phyloP scores from a whole-genome alignment of 495 filamentous ascomycete species.

The Penicillium manginii region DNA sequence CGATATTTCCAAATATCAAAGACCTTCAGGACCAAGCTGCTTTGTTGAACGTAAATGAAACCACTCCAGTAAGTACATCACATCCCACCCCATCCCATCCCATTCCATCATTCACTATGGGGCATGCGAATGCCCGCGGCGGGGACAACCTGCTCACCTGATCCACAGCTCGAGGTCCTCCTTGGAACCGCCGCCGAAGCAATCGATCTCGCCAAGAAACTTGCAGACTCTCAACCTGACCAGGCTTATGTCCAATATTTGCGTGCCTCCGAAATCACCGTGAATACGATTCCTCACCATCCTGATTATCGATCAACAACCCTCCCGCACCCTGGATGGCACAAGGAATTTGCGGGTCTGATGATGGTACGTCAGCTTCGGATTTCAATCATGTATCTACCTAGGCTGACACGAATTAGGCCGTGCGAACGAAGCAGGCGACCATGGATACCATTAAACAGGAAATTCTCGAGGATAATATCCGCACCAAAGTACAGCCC shows the following conservation, averaged over 20 bases:
- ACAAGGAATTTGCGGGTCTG: constrained; percentile 46
- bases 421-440: constrained; percentile 51
- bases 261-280: constrained; percentile 73
- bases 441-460: constrained; percentile 50
- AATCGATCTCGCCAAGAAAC: constrained; percentile 37
- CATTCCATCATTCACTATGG: no score
- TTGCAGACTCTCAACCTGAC: constrained; percentile 58
- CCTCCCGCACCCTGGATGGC: constrained; percentile 40
- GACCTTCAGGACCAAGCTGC: constrained; percentile 63
- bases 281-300: constrained; percentile 73
- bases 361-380: constrained; percentile 37
- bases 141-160: constrained; percentile 22
- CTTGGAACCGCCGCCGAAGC: constrained; percentile 41
- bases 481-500: constrained; percentile 38
- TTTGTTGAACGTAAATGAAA: constrained; percentile 44
- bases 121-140: not conserved
- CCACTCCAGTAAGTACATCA: constrained; percentile 50
- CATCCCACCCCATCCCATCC: no score
- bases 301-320: constrained; percentile 58
- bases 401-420: constrained; percentile 19
- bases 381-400: constrained; percentile 12
- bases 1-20: constrained; percentile 70
- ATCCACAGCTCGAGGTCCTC: constrained; percentile 38
- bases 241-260: constrained; percentile 77
- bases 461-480: constrained; percentile 49